Base-by-base conservation (phyloP, 2,329 filamentous ascomycete genomes). In the Ceratocystis smalleyi region DNA sequence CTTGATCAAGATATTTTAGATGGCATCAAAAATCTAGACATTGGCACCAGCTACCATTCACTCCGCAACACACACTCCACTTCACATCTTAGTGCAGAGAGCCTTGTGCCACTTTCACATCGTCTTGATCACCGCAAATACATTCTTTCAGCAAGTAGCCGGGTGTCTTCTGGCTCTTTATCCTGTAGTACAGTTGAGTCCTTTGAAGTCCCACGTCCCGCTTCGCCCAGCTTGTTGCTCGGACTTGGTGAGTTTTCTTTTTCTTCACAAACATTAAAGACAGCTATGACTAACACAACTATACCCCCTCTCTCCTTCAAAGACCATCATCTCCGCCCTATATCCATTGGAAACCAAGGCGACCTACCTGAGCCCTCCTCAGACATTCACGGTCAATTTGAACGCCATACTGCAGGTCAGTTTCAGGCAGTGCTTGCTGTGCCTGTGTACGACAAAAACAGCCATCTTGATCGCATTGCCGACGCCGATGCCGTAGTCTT, bases 401-500 rank as follows among this genome's bases (percentile, higher is more conserved):
- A 43, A 32, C 59, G 65, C 22, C 65, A 66, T 45, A 55, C 59
- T 54, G 59, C 57, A 66, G 65, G 65, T 64, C 65, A 66, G 65
- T 66, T 64, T 59, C 65, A 66, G 61, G 65, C 65, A 24, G 49
- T 66, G 40, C 51, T 66, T 55, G 59, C 63, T 27, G 65, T 66
- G 43, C 65, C 65, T 60, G 62, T 66, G 54, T 59, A 51, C 57
- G 65, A 66, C 57, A 64, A 64, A 59, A 64, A 66, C 62, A 35
- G 63, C 43, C 51, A 61, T 32, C 60, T 64, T 30, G 27, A 59
- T 59, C 27, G 54, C 32, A 61, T 66, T 57, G 59, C 59, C 62
- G 51, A 63, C n/a, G 57, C 60, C 35, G 51, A 64, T 43, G 43
- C 65, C 49, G 45, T 66, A 17, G 59, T 66, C 40, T 55, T 66